Conservation (phyloP, 441 rosid genomes). For the Gossypium lobatum region DNA sequence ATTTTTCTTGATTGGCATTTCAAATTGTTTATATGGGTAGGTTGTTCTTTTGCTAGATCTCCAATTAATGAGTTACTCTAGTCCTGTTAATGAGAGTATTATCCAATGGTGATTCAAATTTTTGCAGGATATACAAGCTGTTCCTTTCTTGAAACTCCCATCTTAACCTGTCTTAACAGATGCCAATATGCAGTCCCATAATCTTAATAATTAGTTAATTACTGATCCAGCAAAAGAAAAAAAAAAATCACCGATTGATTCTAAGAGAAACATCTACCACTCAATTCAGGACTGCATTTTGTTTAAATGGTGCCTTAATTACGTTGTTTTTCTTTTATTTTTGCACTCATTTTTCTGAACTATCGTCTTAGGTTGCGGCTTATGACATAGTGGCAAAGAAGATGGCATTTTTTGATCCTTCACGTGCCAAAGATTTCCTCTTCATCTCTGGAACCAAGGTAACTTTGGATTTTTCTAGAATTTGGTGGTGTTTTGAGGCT, state of each 20-base stretch:
- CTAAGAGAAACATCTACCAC: background rate
- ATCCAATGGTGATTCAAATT: background rate
- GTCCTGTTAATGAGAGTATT: background rate
- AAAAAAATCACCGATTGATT: background rate
- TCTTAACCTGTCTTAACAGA: background rate
- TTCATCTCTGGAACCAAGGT: conserved; percentile 98
- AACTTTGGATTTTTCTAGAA: background rate
- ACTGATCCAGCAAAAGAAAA: background rate
- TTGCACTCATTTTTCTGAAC: background rate
- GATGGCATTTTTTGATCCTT: conserved; percentile 89
- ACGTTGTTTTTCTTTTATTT: background rate
- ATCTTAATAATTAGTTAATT: background rate
- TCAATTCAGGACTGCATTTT: background rate
- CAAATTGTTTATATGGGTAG: background rate
- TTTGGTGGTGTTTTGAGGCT: background rate
- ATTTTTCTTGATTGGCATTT: background rate
- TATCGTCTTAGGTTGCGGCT: conserved; percentile 69
- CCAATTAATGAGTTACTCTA: background rate
- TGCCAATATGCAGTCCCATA: background rate
- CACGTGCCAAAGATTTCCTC: conserved; percentile 75
- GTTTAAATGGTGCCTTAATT: background rate
- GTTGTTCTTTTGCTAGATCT: background rate
- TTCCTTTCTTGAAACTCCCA: background rate
- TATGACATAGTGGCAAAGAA: conserved; percentile 65
- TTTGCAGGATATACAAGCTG: background rate